Evolutionary conservation across 2,329 filamentous ascomycete species (phyloP), one percentile per base, ranked within the genome.

Genomic region (Apiospora arundinis): DNA sequence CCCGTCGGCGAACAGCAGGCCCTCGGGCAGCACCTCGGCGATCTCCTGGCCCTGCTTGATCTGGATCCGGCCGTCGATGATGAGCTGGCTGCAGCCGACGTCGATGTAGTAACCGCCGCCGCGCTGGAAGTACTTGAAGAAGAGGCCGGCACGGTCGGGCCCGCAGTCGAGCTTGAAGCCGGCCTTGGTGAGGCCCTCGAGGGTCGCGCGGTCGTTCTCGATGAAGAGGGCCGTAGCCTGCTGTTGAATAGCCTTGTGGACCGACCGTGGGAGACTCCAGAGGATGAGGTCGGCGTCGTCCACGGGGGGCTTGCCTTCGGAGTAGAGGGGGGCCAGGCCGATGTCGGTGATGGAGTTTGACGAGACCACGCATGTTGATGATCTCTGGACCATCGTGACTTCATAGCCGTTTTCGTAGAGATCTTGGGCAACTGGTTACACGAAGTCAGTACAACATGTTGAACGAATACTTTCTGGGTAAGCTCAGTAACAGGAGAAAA

Each of bases 271-370:
- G 1, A 88, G 80, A 44, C 88, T 86, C 77, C 90, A 89, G 0
- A 88, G 79, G 1, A 87, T 81, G 2, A 93, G 72, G 75, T 95
- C 93, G 0, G 89, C 89, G 63, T 93, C 92, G 40, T 93, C 90
- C 6, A 87, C 85, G 0, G 89, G 87, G 0, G 91, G 91, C 0
- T 87, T 85, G 21, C 80, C 80, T 70, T 90, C 87, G 0, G 79
- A 79, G 76, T 86, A 88, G 1, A 89, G 73, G 0, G 85, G 85
- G 67, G 85, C 86, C 7, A 92, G 80, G 1, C 83, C 81, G 28
- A 91, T 85, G 0, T 89, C 83, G 1, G 84, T 81, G 7, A 89
- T 84, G 1, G 86, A 83, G 18, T 83, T 77, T 14, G 84, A 85
- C 2, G 84, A 85, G 12, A 90, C 81, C 28, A 91, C 86, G 68